phyloP scores from a whole-genome alignment of 148 eudicot genomes.

The Chenopodium formosanum region DNA sequence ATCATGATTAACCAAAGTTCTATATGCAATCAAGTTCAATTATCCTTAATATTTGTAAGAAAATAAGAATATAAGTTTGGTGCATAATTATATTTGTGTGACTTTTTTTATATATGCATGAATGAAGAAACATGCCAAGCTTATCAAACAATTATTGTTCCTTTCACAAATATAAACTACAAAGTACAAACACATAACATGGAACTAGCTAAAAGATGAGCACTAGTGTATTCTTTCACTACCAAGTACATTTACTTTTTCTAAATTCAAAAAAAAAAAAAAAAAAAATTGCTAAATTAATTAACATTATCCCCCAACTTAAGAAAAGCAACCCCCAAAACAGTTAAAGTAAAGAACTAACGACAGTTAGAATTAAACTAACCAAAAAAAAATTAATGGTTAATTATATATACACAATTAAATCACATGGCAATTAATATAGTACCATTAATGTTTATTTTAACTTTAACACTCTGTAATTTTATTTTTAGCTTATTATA shows the following conservation, averaged over 20 bases:
- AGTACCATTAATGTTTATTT: no score
- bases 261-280: no score
- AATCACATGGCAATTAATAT: no score
- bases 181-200: not conserved
- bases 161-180: not conserved
- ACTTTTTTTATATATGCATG: not conserved
- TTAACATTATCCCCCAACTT: not conserved
- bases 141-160: not conserved
- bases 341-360: conserved; percentile 4
- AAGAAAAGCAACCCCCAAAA: conserved; percentile 14
- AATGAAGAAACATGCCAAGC: not conserved
- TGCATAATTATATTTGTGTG: no score
- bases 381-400: not conserved
- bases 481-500: no score
- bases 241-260: not conserved
- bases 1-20: not conserved
- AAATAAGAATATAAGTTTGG: no score
- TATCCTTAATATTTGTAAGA: no score
- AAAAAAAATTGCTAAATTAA: no score
- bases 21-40: not conserved
- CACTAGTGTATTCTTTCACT: not conserved
- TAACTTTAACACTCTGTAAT: no score
- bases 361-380: not conserved
- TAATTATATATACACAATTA: no score
- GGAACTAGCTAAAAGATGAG: not conserved